These are phyloP conservation scores for Ceratocystiopsis brevicomis DNA, from an alignment of 2,329 filamentous ascomycete species.

Conservation along the genomic window DNA sequence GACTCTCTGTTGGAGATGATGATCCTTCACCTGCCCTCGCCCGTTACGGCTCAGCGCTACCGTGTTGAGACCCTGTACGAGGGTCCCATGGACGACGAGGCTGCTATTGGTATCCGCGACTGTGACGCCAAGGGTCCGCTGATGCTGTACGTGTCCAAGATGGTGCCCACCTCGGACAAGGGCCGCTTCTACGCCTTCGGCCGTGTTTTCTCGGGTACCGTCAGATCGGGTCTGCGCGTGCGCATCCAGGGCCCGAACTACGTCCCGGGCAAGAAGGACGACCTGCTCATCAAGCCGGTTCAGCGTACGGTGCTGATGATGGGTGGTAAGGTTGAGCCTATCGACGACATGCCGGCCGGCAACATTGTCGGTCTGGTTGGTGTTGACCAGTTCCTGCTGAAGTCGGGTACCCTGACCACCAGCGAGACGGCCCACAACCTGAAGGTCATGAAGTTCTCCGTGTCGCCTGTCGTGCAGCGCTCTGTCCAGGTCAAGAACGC, in stretches of 20 bases:
- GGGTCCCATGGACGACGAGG: slow-evolving; percentile 82
- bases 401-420: slow-evolving; percentile 98
- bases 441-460: slow-evolving; percentile 99
- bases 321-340: slow-evolving; percentile 97
- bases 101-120: slow-evolving; percentile 91
- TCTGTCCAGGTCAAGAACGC: slow-evolving; percentile 99
- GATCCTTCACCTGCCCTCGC: slow-evolving; percentile 96
- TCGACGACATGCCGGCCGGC: slow-evolving; percentile 93
- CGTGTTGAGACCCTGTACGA: slow-evolving; percentile 98
- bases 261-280: slow-evolving; percentile 92
- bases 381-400: slow-evolving; percentile 99
- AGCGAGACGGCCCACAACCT: slow-evolving; percentile 97
- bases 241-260: slow-evolving; percentile 99
- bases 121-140: slow-evolving; percentile 95
- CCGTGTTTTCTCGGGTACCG: slow-evolving; percentile 99
- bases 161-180: slow-evolving; percentile 99
- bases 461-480: slow-evolving; percentile 94
- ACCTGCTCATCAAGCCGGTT: slow-evolving; percentile 97
- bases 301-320: slow-evolving; percentile 99
- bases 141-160: slow-evolving; percentile 99
- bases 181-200: slow-evolving; percentile 99
- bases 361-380: slow-evolving; percentile 99
- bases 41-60: slow-evolving; percentile 89
- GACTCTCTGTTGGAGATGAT: slow-evolving; percentile 99
- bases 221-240: slow-evolving; percentile 95